These are phyloP conservation scores for Kwoniella heveanensis DNA, from an alignment of 768 basidiomycete genomes.

Conservation along the genomic window DNA sequence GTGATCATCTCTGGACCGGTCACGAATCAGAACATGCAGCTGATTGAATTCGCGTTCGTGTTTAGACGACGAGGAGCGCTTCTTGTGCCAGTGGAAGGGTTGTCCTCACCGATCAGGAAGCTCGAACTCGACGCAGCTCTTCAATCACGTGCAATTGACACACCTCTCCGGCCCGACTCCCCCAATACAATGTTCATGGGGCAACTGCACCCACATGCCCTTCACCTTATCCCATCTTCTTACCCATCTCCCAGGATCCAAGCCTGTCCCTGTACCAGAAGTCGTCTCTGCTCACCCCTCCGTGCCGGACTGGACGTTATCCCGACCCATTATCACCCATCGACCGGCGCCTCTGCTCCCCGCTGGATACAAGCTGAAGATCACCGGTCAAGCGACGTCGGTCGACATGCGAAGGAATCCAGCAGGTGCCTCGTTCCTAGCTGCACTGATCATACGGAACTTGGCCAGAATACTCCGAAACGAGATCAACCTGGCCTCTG, in stretches of 20 bases:
- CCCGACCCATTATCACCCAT: conserved; percentile 59
- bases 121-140: conserved; percentile 27
- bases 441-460: conserved; percentile 78
- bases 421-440: conserved; percentile 62
- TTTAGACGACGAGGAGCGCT: conserved; percentile 64
- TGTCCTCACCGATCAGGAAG: conserved; percentile 23
- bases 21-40: too few species aligned
- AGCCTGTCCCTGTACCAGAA: conserved; percentile 48
- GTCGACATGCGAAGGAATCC: conserved; percentile 71
- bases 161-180: conserved; percentile 59
- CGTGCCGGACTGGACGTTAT: conserved; percentile 16
- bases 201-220: conserved; percentile 46
- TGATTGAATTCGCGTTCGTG: too few species aligned
- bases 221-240: conserved; percentile 63
- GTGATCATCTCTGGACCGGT: too few species aligned
- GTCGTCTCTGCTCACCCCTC: conserved; percentile 32
- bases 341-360: conserved; percentile 75
- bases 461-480: conserved; percentile 71
- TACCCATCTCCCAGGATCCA: conserved; percentile 65
- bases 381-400: conserved; percentile 51
- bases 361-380: conserved; percentile 62
- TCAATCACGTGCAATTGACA: conserved; percentile 60
- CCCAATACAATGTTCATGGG: conserved; percentile 56
- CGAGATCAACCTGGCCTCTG: conserved; percentile 32
- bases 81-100: conserved; percentile 76